phyloP scores from a whole-genome alignment of 1,284 basidiomycete species.

The Rhodotorula mucilaginosa region DNA sequence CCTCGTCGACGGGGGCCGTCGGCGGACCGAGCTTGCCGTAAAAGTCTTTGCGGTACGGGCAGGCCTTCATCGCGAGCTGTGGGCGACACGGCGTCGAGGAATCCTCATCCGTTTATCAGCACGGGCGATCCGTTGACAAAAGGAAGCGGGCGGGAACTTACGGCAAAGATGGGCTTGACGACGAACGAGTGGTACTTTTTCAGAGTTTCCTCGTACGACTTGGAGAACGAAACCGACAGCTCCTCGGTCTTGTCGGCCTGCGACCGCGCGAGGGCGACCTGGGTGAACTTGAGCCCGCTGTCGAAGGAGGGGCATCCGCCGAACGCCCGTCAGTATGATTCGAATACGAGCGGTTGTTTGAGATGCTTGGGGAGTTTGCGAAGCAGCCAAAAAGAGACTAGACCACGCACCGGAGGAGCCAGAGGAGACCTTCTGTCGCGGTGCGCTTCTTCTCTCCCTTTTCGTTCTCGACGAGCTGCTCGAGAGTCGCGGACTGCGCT shows the following conservation, averaged over 20 bases:
- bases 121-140: background rate
- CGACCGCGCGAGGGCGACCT: slow-evolving; percentile 71
- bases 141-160: slow-evolving; percentile 53
- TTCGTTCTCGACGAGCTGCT: slow-evolving; percentile 81
- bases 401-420: slow-evolving; percentile 77
- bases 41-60: slow-evolving; percentile 88
- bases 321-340: too few relatives aligned
- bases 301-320: too few relatives aligned
- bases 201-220: slow-evolving; percentile 77
- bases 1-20: slow-evolving; percentile 64
- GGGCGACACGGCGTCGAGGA: background rate
- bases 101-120: background rate
- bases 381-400: too few relatives aligned
- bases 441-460: slow-evolving; percentile 76
- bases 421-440: slow-evolving; percentile 88
- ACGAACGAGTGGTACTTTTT: slow-evolving; percentile 86
- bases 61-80: slow-evolving; percentile 93
- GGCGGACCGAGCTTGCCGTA: slow-evolving; percentile 81
- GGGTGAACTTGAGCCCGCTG: slow-evolving; percentile 87
- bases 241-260: slow-evolving; percentile 69
- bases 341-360: too few relatives aligned
- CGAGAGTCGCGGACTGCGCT: slow-evolving; percentile 69
- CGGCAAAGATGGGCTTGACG: slow-evolving; percentile 77
- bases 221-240: slow-evolving; percentile 71
- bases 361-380: too few relatives aligned